phyloP scores from a whole-genome alignment of 2,329 filamentous ascomycete species.

The Chaetomiaceae sp. region DNA sequence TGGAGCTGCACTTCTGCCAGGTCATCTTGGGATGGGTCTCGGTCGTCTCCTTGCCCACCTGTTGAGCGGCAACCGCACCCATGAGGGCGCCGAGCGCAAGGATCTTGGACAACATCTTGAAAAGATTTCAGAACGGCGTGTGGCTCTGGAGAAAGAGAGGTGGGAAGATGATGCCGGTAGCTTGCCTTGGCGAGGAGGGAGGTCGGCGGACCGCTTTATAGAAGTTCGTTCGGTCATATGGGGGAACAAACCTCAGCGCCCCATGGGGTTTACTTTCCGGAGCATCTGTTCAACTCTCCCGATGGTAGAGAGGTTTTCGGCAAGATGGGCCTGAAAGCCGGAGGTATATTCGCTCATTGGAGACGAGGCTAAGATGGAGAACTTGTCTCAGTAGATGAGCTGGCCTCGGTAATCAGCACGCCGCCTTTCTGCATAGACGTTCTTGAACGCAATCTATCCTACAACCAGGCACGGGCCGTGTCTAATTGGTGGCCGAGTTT shows the following conservation, averaged over 20 bases:
- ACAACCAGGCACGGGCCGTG: not conserved
- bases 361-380: not conserved
- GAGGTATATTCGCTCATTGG: not conserved
- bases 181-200: not conserved
- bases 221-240: too few species aligned
- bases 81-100: not conserved
- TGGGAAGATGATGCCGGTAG: not conserved
- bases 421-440: not conserved
- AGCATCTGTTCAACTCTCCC: not conserved
- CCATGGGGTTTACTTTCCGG: not conserved
- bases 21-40: slow-evolving; percentile 51
- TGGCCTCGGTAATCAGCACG: not conserved
- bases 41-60: slow-evolving; percentile 43
- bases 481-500: not conserved
- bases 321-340: slow-evolving; percentile 8
- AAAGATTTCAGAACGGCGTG: not conserved
- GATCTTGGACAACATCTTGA: slow-evolving; percentile 4
- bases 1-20: slow-evolving; percentile 50
- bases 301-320: not conserved
- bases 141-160: not conserved
- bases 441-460: slow-evolving; percentile 1
- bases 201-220: not conserved
- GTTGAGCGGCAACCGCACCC: slow-evolving; percentile 42
- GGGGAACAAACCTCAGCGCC: not conserved
- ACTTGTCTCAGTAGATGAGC: slow-evolving; percentile 1